phyloP scores from a whole-genome alignment of 176 grass and related monocot species.

The Phragmites australis region DNA sequence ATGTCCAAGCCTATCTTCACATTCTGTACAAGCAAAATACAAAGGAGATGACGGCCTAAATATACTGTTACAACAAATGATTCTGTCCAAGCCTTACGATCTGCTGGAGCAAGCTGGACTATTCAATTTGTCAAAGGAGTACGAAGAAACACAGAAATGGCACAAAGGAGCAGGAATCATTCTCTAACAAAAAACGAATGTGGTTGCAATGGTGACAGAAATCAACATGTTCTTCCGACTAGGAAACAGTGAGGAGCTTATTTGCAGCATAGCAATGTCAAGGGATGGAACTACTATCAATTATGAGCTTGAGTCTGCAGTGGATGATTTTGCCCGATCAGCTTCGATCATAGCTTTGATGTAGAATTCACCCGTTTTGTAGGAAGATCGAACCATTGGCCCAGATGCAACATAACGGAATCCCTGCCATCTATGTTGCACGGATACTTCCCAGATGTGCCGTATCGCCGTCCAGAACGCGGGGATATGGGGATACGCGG shows the following conservation, averaged over 20 bases:
- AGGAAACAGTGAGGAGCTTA: constrained; percentile 5
- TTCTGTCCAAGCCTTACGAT: neutral
- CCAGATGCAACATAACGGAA: constrained; percentile 92
- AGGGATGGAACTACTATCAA: neutral
- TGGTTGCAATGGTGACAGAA: neutral
- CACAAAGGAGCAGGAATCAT: neutral
- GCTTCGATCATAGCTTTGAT: constrained; percentile 96
- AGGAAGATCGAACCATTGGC: constrained; percentile 89
- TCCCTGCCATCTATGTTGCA: constrained; percentile 64
- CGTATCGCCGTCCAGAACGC: no score
- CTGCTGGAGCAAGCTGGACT: neutral
- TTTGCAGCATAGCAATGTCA: constrained; percentile 41
- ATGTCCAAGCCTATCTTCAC: neutral
- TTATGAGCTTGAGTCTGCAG: constrained; percentile 34
- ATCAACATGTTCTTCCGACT: constrained; percentile 4
- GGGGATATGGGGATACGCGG: no score
- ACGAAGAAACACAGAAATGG: neutral
- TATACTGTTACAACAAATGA: constrained; percentile 12
- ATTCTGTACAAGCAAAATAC: constrained; percentile 25
- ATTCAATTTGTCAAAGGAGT: neutral
- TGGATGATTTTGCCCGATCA: constrained; percentile 50
- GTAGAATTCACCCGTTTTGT: constrained; percentile 95
- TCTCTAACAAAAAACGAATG: neutral
- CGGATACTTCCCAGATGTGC: no score
- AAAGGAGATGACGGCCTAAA: neutral